A percentile compares a stretch with the other conserved stretches of the same genome.
phyloP scores from a whole-genome alignment of 805 yeast species.

The Metschnikowia bowlesiae region DNA sequence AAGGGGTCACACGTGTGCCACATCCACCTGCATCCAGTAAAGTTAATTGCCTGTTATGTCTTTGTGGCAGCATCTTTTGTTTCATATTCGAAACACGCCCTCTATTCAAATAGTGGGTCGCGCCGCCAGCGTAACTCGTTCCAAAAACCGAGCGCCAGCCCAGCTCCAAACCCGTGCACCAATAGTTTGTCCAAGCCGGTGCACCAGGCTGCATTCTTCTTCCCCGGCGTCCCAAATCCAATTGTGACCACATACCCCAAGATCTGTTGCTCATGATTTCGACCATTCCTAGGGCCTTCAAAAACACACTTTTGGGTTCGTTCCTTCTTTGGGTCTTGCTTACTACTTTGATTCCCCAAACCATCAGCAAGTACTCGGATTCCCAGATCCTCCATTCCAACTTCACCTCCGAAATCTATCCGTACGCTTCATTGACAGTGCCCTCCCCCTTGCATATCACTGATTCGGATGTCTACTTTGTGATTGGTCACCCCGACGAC shows the following conservation, averaged over 20 bases:
- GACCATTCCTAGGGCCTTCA: constrained; percentile 8
- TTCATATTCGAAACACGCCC: background rate
- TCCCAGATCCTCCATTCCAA: constrained; percentile 24
- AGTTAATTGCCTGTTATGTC: background rate
- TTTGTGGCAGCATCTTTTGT: constrained; percentile 1
- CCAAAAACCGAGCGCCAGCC: background rate
- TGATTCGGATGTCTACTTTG: constrained; percentile 40
- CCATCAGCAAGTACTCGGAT: constrained; percentile 25
- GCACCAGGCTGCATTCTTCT: background rate
- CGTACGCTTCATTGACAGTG: constrained; percentile 34
- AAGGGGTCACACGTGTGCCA: background rate
- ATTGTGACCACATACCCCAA: background rate
- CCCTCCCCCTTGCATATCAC: constrained; percentile 31
- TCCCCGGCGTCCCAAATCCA: background rate
- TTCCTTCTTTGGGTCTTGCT: constrained; percentile 36
- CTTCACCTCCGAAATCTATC: constrained; percentile 24
- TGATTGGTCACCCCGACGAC: constrained; percentile 97
- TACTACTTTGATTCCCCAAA: constrained; percentile 39
- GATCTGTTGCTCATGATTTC: constrained; percentile 6
- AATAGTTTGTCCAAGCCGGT: background rate
- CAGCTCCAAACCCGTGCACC: background rate
- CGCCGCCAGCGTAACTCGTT: background rate
- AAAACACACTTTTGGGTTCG: constrained; percentile 19
- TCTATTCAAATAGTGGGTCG: background rate
- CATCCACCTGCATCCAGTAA: background rate